Percentiles rank a stretch among this genome's conserved stretches.
Evolutionary conservation across 2,329 filamentous ascomycete species (phyloP).

Genomic region (Claviceps pusilla): DNA sequence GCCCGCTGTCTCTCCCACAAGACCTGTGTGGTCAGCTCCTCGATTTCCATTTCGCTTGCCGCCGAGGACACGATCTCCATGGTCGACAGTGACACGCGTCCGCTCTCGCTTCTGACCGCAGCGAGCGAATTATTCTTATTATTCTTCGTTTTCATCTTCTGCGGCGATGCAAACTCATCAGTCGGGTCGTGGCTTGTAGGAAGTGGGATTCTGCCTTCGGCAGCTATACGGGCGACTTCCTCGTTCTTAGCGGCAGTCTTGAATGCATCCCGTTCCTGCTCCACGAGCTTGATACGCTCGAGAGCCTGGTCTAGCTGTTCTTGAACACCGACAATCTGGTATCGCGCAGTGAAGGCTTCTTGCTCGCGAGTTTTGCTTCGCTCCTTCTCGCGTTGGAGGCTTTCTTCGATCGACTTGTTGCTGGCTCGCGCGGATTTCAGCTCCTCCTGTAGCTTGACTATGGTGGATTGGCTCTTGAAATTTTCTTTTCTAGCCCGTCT

Average conservation of each 20-base stretch:
- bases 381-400: slow-evolving; percentile 47
- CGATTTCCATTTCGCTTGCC: slow-evolving; percentile 42
- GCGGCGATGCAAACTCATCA: slow-evolving; percentile 49
- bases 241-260: slow-evolving; percentile 59
- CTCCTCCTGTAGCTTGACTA: slow-evolving; percentile 60
- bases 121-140: background rate
- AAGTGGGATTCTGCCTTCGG: slow-evolving; percentile 54
- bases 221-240: slow-evolving; percentile 56
- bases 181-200: slow-evolving; percentile 38
- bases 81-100: slow-evolving; percentile 30
- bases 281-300: slow-evolving; percentile 48
- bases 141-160: slow-evolving; percentile 24
- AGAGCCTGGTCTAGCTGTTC: slow-evolving; percentile 52
- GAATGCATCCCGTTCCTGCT: slow-evolving; percentile 61
- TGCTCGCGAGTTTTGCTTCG: slow-evolving; percentile 48
- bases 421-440: slow-evolving; percentile 45
- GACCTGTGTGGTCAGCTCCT: slow-evolving; percentile 37
- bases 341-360: slow-evolving; percentile 53
- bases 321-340: slow-evolving; percentile 48
- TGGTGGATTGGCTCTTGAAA: slow-evolving; percentile 56
- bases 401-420: slow-evolving; percentile 41
- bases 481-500: slow-evolving; percentile 54
- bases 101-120: slow-evolving; percentile 14
- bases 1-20: slow-evolving; percentile 49
- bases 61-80: slow-evolving; percentile 39